Conservation (phyloP, 768 basidiomycete species). For the Dioszegia aurantiaca region DNA sequence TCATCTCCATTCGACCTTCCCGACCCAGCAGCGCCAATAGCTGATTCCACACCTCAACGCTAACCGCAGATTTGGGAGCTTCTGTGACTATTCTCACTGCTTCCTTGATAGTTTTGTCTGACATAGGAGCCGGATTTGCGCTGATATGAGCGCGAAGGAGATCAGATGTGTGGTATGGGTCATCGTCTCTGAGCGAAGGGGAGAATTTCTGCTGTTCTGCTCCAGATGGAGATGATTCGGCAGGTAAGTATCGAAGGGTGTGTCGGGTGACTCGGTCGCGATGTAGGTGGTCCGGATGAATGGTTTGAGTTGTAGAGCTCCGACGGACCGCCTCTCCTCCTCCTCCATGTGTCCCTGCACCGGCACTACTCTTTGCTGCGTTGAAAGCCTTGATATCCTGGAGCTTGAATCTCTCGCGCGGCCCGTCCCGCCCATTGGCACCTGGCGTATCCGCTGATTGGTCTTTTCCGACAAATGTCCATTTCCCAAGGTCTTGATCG, state of each 20-base stretch:
- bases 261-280: too few relatives aligned
- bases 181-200: neutral
- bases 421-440: too few relatives aligned
- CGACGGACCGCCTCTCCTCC: too few relatives aligned
- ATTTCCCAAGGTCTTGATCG: neutral
- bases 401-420: too few relatives aligned
- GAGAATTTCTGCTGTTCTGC: too few relatives aligned
- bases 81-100: slow-evolving; percentile 22
- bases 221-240: too few relatives aligned
- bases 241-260: too few relatives aligned
- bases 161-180: slow-evolving; percentile 7
- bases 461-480: neutral
- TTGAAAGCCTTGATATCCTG: too few relatives aligned
- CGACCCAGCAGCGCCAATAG: slow-evolving; percentile 36
- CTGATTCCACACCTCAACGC: slow-evolving; percentile 45
- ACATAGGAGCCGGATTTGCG: slow-evolving; percentile 11
- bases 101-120: slow-evolving; percentile 16
- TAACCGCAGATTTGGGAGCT: slow-evolving; percentile 26
- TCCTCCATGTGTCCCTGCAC: too few relatives aligned
- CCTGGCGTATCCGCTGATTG: neutral
- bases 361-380: too few relatives aligned
- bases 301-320: too few relatives aligned
- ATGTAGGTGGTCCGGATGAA: too few relatives aligned
- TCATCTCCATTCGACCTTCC: slow-evolving; percentile 35
- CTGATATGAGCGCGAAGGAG: slow-evolving; percentile 11